These are phyloP conservation scores for Scutellaria minor DNA, from an alignment of 257 asterid genomes.

Conservation along the genomic window DNA sequence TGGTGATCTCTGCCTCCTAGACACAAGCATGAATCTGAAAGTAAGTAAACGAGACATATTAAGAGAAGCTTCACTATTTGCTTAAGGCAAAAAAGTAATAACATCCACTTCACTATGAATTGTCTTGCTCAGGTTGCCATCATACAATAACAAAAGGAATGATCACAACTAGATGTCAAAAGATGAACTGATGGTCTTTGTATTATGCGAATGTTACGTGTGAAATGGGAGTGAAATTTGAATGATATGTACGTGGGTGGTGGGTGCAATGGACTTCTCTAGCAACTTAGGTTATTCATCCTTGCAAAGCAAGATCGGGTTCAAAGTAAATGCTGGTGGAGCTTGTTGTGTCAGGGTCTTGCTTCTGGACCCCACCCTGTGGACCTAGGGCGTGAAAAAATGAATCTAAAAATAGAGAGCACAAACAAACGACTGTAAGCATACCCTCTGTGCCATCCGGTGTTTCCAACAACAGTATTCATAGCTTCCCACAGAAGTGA, in stretches of 20 bases:
- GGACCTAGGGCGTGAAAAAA: neutral
- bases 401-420: neutral
- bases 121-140: neutral
- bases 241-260: too few species aligned
- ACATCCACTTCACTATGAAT: neutral
- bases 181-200: neutral
- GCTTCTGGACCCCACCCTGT: too few species aligned
- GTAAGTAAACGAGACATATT: slow-evolving; percentile 19
- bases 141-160: neutral
- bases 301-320: too few species aligned
- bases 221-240: too few species aligned
- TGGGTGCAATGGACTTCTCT: too few species aligned
- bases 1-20: slow-evolving; percentile 63
- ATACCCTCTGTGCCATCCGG: slow-evolving; percentile 74
- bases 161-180: neutral
- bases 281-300: too few species aligned
- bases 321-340: too few species aligned
- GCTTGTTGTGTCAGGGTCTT: too few species aligned
- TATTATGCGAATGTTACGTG: too few species aligned
- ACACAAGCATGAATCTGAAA: slow-evolving; percentile 77
- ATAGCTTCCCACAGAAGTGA: slow-evolving; percentile 85
- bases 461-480: slow-evolving; percentile 63
- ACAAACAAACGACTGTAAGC: neutral
- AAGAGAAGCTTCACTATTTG: neutral
- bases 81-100: neutral